Evolutionary conservation across 306 rosid species (phyloP), one percentile per base, ranked within the genome.

Genomic region (Chamaecrista fasciculata): DNA sequence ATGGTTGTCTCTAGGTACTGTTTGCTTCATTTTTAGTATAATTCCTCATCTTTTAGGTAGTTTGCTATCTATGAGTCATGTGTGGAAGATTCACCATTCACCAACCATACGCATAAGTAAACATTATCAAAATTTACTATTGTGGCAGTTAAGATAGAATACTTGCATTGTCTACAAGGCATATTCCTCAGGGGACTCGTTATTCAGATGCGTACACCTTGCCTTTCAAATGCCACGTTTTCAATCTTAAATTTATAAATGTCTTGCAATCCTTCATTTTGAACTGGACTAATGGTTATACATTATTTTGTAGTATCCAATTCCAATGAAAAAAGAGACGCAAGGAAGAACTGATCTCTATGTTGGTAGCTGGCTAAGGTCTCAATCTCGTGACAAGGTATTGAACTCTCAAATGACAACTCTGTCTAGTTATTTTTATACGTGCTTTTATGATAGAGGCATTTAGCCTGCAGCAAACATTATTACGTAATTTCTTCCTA

Each of bases 341-440:
- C 86, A 85, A 52, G 97, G 98, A 79, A 86, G 60, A 40, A 90
- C 96, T 16, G 98, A 94, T 81, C 85, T 84, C 66, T 86, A 80
- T 55, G 69, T 94, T 69, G 79, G 82, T 70, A 86, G 91, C 73
- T 94, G 98, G 98, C 89, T 94, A 23, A 88, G 82, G 78, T 88
- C 97, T 64, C 93, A 86, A 67, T 74, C 85, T 36, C 90, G 96
- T 14, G 95, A 94, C 71, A 94, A 88, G 92, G 98, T 92, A 83
- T 51, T 71, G 66, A 31, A 28, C 69, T 31, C 65, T 31, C 40
- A 11, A 18, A 52, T 73, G 14, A 40, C 72, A 44, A 52, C 69
- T 57, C 21, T 16, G 66, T 71, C 59, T 43, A 31, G 68, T 53
- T 20, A 3, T 43, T 72, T 46, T 24, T 34, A 9, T 31, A 20